Base-by-base conservation (phyloP, 139 green algal genomes). In the Coelastrella sp. region DNA sequence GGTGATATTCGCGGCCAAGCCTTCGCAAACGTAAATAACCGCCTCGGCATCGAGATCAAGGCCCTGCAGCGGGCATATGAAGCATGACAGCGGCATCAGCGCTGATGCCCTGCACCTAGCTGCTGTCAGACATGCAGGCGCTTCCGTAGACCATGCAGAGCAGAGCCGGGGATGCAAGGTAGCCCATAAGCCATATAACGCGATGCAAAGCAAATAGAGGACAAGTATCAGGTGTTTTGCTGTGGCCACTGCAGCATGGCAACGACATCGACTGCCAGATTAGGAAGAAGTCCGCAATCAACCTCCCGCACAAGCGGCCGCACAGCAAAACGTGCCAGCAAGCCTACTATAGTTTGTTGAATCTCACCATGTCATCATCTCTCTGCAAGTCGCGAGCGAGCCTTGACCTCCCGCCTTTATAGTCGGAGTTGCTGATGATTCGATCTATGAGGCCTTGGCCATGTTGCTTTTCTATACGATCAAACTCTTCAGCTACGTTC, bases 361-460 rank as follows among this genome's bases (percentile, higher is more conserved):
- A 8, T 19, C 81, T 23, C 64, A 87, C 81, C 64, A 87, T 23
- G 16, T 87, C 81, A 65, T 74, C 60, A 22, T 87, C 81, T 13
- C 64, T 6, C 6, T 87, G 23, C 13, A 87, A 13, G 6, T 61
- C 10, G 10, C 19, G 59, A 20, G 23, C 81, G 14, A 87, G 81
- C 81, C 77, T 13, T 3, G 56, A 68, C 22, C 77, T 20, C 13
- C 13, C 16, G 4, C 16, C 54, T 14, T 66, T 61, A 13, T 58
- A 83, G 7, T 64, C 14, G 16, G 57, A 66, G 54, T 73, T 66
- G 19, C 8, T 8, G 6, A 85, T 54, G 19, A 58, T 80, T 5
- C 74, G n/a, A 4, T 60, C 22, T 17, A 80, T n/a, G 6, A 59
- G 10, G 16, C 7, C 14, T 14, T 8, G 8, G 58, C 20, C 74